Evolutionary conservation across 345 rosid species (phyloP), one percentile per base, ranked within the genome.

Genomic region (Rhodamnia argentea): DNA sequence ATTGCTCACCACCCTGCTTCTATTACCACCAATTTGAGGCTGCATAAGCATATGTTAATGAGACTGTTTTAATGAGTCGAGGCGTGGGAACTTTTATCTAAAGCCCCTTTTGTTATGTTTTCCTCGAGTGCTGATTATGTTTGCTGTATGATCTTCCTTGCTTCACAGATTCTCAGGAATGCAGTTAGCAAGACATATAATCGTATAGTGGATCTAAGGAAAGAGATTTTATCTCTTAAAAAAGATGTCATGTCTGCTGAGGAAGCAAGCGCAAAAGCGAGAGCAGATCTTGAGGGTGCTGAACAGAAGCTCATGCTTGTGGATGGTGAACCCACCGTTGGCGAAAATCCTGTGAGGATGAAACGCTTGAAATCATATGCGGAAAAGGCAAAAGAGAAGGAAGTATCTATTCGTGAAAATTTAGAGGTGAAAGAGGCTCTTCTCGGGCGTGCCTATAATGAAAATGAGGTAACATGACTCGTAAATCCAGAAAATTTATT

Each of bases 301-400:
- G 99, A 95, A 92, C 93, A 94, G 76, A 97, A 93, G 93, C 96
- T 96, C 86, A 85, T 95, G 47, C 89, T 96, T 82, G 93, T 95
- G 60, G 98, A 93, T 47, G 99, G 99, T 90, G 94, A 95, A 88
- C 99, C 99, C 42, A 95, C 96, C 76, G 93, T 96, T 76, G 99
- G 99, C 85, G 99, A 94, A 37, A 96, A 94, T 84, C 98, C 99
- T 83, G 96, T 83, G 2, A 94, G 91, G 92, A 89, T 96, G 92
- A 96, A 91, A 89, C 98, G 93, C 75, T 88, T 97, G 90, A 95
- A 91, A 88, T 87, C 94, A 86, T 90, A 91, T 40, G 94, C 94
- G 83, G 98, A 94, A 57, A 95, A 90, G 85, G 60, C 95, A 76
- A 92, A 88, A 86, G 98, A 96, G 74, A 94, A 91, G 74, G 99